Base-by-base conservation (phyloP, 371 early-diverging fungal genomes). In the Rhizopus sp. region DNA sequence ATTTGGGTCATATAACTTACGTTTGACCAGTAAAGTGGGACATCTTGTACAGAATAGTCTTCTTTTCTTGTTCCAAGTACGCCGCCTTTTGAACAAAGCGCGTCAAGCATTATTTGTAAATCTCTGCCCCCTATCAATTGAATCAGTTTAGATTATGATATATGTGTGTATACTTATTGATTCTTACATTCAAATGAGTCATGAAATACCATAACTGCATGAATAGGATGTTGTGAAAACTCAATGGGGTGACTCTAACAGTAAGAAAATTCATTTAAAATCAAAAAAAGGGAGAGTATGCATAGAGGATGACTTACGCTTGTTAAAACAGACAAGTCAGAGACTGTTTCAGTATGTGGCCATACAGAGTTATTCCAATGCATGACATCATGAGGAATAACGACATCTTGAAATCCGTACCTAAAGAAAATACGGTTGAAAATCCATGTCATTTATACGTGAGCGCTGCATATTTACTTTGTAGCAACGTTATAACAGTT, bases 1-100 rank as follows among this genome's bases (percentile, higher is more conserved):
- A 30, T 33, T 23, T 29, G 7, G 6, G 49, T 17, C 16, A 0
- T 2, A 34, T 42, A 32, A 32, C 70, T 73, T 73, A 79, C 79
- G 66, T 92, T 92, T 30, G 92, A 91, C 71, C 90, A 88, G 66
- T 83, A 95, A 29, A 95, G 53, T 3, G 94, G 94, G 1, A 88
- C 77, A 32, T 73, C 72, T 57, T 88, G 87, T 1, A 64, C 49
- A 12, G 49, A 38, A 33, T 75, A 67, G 41, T 77, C 72, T 5
- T 52, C 57, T 53, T 77, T 78, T 55, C 69, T 66, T 2, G 85
- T 83, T 15, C 85, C 91, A 13, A 90, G 42, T 9, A 75, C 63
- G 4, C 91, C 94, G 39, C 78, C 70, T 51, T 78, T 66, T 4
- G 92, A 81, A 16, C 84, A 78, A 50, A 95, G 66, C 0, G 90